Base-by-base conservation (phyloP, 2,329 filamentous ascomycete genomes). In the Stemphylium beticola region DNA sequence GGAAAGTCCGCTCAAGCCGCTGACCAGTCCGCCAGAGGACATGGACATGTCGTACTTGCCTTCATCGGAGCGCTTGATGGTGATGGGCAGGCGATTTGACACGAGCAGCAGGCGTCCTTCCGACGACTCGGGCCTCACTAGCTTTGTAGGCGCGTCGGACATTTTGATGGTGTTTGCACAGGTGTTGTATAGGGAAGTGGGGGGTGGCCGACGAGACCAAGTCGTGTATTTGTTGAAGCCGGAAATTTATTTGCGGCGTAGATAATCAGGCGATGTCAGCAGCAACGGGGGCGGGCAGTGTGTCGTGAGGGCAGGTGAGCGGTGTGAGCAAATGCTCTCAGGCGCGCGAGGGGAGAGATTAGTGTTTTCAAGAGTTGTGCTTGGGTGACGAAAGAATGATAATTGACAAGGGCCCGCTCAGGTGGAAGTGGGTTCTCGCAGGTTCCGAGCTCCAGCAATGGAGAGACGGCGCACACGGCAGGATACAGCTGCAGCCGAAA, bases 1-100 rank as follows among this genome's bases (percentile, higher is more conserved):
- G 68, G 91, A 89, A 54, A 98, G 80, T 22, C 95, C 95, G 64
- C 91, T 96, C 57, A 99, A 82, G 17, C 95, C 95, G 45, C 92
- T 96, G 69, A 98, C 95, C 36, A 99, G 85, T 36, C 95, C 95
- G 53, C 95, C 95, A 2, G 95, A 98, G 41, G 93, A 98, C 91
- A 97, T 96, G 74, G 90, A 92, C 77, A 96, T 96, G 71, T 88
- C 85, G 80, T 96, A 99, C 75, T 89, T 89, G 69, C 92, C 93
- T 81, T 96, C 91, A 47, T 95, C 91, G 48, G 89, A 89, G 64
- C 91, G 89, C 80, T 97, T 97, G 79, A 98, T 96, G 61, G 93
- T 98, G 76, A 98, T 96, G 54, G 95, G 93, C 37, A 98, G 84
- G 49, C 95, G 91, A 75, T 99, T 99, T 32, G 93, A 97, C 66